Percentiles rank a stretch among this genome's conserved stretches.
Conservation (phyloP, 495 filamentous ascomycete species). For the Extremus antarcticus region DNA sequence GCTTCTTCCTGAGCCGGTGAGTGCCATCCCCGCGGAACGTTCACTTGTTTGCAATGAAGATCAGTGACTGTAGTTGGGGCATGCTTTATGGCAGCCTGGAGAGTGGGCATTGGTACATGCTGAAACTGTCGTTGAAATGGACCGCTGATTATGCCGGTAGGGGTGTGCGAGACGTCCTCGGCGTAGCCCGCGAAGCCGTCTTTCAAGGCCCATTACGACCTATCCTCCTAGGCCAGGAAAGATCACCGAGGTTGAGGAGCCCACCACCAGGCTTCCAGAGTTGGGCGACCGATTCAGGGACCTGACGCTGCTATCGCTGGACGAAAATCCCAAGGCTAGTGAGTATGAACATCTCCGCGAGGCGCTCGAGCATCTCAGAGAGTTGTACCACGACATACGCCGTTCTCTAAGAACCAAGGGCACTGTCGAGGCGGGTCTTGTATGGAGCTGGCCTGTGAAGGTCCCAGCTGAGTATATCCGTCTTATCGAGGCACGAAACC, state of each 20-base stretch:
- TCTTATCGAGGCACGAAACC: neutral
- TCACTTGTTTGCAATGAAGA: too few species aligned
- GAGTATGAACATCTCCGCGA: neutral
- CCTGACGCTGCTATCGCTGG: neutral
- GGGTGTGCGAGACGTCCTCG: conserved; percentile 1
- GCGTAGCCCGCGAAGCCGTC: neutral
- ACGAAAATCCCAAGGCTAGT: neutral
- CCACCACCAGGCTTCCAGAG: too few species aligned
- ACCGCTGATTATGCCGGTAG: too few species aligned
- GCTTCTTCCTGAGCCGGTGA: neutral
- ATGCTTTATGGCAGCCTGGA: too few species aligned
- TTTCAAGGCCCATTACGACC: neutral
- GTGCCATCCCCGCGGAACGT: too few species aligned
- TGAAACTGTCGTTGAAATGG: too few species aligned
- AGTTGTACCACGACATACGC: neutral
- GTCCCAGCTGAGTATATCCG: neutral
- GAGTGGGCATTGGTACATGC: too few species aligned
- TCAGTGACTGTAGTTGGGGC: too few species aligned
- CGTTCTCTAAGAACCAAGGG: neutral
- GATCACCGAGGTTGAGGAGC: too few species aligned
- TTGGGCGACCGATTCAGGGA: neutral
- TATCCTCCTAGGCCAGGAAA: neutral
- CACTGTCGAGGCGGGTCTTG: neutral
- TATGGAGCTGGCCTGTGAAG: neutral
- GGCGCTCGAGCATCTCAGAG: neutral